Base-by-base conservation (phyloP, 768 basidiomycete species). In the Mycena vitilis region DNA sequence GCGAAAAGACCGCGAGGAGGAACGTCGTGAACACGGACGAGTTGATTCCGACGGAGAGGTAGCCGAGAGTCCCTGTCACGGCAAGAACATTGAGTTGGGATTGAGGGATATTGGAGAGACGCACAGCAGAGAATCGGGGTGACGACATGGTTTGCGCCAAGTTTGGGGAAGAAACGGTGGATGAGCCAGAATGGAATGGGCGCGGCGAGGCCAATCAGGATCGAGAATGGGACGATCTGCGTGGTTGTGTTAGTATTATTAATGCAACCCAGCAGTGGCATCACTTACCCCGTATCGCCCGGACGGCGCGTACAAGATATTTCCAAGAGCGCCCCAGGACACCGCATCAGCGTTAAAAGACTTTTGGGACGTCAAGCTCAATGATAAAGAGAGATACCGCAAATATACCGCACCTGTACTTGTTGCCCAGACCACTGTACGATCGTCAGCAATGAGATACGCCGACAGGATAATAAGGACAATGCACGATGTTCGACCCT, bases 121-220 rank as follows among this genome's bases (percentile, higher is more conserved):
- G 66, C 74, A 53, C 72, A 84, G 81, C 79, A 79, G 60, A 86
- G 82, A 42, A 85, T 73, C 0, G 84, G 85, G 4, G 84, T 86
- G 71, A 84, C 82, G 51, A 87, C 69, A 63, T 83, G 83, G 73
- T 88, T 83, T 49, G 82, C 72, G 22, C 82, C 75, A 44, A 84
- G 71, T 65, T 81, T 83, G 0, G 86, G 86, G 78, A 78, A 85
- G 65, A 76, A 80, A 45, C 78, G 77, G 73, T 87, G 78, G 18
- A 73, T 67, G 60, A 88, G 67, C 84, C 84, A 87, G 81, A 87
- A 87, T 0, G 86, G 86, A 23, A 88, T 71, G 2, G 87, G 87
- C 8, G 85, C 81, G 48, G 80, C 72, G 65, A 88, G 81, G 5
- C 87, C 86, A 61, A 86, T 67, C 23, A 67, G 54, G 81, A 85